A percentile compares a stretch with the other conserved stretches of the same genome.
Conservation (phyloP, 805 yeast genomes). For the Wickerhamomyces mucosus region DNA sequence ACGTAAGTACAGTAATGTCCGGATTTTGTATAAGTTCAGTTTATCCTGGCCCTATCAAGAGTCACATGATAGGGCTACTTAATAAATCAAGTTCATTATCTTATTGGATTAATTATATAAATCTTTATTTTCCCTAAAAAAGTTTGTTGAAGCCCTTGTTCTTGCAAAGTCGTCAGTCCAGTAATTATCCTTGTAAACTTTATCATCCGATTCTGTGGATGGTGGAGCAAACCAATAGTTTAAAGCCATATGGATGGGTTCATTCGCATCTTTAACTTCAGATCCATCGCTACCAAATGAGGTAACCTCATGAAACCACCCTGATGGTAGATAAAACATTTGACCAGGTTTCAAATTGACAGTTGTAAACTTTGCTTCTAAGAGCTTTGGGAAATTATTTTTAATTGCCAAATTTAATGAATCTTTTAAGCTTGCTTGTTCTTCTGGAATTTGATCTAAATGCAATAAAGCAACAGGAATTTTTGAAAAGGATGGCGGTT, state of each 20-base stretch:
- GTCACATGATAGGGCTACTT: no score
- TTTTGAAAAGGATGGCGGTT: slow-evolving; percentile 62
- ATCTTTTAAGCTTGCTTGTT: slow-evolving; percentile 11
- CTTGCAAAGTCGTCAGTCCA: slow-evolving; percentile 45
- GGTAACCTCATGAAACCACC: slow-evolving; percentile 79
- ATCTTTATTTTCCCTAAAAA: no score
- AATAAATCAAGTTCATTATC: no score
- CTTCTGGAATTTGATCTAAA: slow-evolving; percentile 38
- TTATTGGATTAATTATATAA: not conserved
- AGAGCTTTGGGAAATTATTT: slow-evolving; percentile 40
- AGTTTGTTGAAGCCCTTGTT: no score
- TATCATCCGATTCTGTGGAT: slow-evolving; percentile 19
- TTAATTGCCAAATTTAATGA: slow-evolving; percentile 27
- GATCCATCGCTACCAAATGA: slow-evolving; percentile 36
- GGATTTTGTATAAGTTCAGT: no score
- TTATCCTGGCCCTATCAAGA: no score
- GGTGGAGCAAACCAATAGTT: slow-evolving; percentile 77
- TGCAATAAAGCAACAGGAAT: slow-evolving; percentile 60
- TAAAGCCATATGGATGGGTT: slow-evolving; percentile 44
- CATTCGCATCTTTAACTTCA: slow-evolving; percentile 5
- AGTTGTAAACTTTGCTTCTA: slow-evolving; percentile 30
- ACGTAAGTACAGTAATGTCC: no score
- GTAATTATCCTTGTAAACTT: slow-evolving; percentile 38
- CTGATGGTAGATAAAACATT: slow-evolving; percentile 62
- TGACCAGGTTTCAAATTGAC: slow-evolving; percentile 52